These are phyloP conservation scores for Metschnikowia koreensis DNA, from an alignment of 805 yeast species.

Conservation along the genomic window DNA sequence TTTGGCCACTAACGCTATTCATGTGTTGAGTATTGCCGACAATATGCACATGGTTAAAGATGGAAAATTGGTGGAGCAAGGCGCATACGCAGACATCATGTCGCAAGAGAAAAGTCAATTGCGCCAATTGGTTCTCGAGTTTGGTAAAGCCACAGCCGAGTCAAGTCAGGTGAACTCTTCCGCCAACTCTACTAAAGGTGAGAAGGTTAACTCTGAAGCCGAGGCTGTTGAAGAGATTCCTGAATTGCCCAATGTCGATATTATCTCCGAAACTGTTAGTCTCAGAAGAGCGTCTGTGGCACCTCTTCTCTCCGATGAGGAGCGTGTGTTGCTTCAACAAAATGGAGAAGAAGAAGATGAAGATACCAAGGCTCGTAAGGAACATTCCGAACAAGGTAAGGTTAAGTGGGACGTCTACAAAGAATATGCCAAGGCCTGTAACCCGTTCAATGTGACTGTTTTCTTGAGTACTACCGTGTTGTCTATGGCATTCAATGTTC, in stretches of 20 bases:
- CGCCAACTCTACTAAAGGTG: constrained; percentile 23
- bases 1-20: constrained; percentile 83
- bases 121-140: constrained; percentile 56
- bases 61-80: constrained; percentile 68
- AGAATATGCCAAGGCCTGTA: constrained; percentile 87
- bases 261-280: constrained; percentile 29
- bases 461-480: constrained; percentile 55
- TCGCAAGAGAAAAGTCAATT: constrained; percentile 47
- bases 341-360: constrained; percentile 37
- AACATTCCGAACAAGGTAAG: constrained; percentile 88
- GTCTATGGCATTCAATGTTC: constrained; percentile 60
- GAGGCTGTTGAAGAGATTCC: constrained; percentile 14
- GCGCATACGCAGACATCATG: constrained; percentile 54
- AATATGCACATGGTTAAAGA: constrained; percentile 65
- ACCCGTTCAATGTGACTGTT: constrained; percentile 58
- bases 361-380: constrained; percentile 51
- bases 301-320: constrained; percentile 39
- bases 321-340: constrained; percentile 26
- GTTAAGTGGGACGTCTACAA: constrained; percentile 84
- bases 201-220: constrained; percentile 13
- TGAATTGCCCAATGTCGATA: constrained; percentile 23
- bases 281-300: constrained; percentile 67
- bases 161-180: constrained; percentile 14
- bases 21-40: constrained; percentile 75
- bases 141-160: constrained; percentile 47